Conservation (phyloP, 2,329 filamentous ascomycete genomes). For the Coniella lustricola region DNA sequence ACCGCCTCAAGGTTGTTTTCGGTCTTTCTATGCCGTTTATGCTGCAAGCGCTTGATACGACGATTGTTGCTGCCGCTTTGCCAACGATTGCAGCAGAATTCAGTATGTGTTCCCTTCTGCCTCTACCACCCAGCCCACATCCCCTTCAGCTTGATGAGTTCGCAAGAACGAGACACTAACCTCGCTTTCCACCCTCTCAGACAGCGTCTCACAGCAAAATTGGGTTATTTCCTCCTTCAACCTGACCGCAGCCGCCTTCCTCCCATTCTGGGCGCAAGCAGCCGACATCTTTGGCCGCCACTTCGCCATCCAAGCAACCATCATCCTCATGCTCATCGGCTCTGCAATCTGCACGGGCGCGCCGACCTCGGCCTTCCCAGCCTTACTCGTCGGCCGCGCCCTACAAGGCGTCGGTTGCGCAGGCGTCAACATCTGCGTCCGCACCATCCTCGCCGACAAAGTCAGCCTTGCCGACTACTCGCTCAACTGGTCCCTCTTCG, state of each 20-base stretch:
- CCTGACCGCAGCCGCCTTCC: constrained; percentile 59
- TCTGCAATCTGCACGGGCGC: constrained; percentile 55
- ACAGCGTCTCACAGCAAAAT: constrained; percentile 51
- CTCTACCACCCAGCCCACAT: neutral
- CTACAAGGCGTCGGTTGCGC: constrained; percentile 57
- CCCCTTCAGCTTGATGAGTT: too few relatives aligned
- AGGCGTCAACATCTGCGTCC: constrained; percentile 53
- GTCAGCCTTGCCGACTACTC: constrained; percentile 56
- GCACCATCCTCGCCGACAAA: constrained; percentile 58
- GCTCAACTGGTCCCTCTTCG: constrained; percentile 55
- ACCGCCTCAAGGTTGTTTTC: constrained; percentile 53
- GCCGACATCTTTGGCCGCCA: constrained; percentile 60
- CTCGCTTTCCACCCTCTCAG: constrained; percentile 21
- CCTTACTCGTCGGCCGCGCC: constrained; percentile 56
- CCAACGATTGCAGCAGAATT: constrained; percentile 61
- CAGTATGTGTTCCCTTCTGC: constrained; percentile 27
- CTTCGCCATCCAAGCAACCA: constrained; percentile 47
- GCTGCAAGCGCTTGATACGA: constrained; percentile 56
- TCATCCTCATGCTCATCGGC: constrained; percentile 52
- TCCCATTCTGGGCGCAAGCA: constrained; percentile 58
- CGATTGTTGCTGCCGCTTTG: constrained; percentile 53
- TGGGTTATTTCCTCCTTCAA: constrained; percentile 67
- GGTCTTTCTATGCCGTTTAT: constrained; percentile 55
- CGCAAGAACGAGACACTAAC: neutral
- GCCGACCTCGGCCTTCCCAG: constrained; percentile 44